Evolutionary conservation across 345 rosid species (phyloP), one percentile per base, ranked within the genome.

Genomic region (Brassica juncea): DNA sequence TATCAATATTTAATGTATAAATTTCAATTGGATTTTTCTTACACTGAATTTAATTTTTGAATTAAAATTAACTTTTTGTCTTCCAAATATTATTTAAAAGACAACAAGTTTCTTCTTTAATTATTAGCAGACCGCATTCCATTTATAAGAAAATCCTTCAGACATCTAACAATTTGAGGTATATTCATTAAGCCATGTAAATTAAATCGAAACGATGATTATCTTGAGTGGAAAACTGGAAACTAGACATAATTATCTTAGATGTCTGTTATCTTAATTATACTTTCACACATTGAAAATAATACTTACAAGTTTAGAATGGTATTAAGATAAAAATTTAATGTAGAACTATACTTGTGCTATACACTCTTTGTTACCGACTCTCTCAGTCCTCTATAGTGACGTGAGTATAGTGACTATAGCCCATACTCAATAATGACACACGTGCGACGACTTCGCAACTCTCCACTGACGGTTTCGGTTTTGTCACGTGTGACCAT

Each of bases 391-490:
- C 49, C 39, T 34, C n/a, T n/a, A n/a, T n/a, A n/a, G n/a, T n/a
- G n/a, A n/a, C n/a, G 8, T 31, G 34, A 31, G 34, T 31, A 31
- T 37, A 42, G 49, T 42, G 49, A 42, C 49, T 42, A 34, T 34
- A 42, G n/a, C 12, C n/a, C 49, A 42, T 42, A 42, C 49, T 63
- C 42, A 55, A 44, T 76, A 31, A 74, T 69, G 59, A 54, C 60
- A 77, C 81, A 77, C 81, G 72, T 77, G 76, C 31, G 66, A 71
- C 71, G 71, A 35, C 71, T 77, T 63, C 42, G 23, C 57, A 71
- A 70, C 60, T 77, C 63, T 69, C 12, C 15, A 47, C 35, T 44
- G 19, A 68, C 62, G 62, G 69, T 69, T 76, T 61, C 14, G 31
- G 32, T 59, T 8, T 14, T 44, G 80, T 47, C 74, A 59, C 79